Conservation (phyloP, 257 asterid genomes). For the Leonotis leonurus region DNA sequence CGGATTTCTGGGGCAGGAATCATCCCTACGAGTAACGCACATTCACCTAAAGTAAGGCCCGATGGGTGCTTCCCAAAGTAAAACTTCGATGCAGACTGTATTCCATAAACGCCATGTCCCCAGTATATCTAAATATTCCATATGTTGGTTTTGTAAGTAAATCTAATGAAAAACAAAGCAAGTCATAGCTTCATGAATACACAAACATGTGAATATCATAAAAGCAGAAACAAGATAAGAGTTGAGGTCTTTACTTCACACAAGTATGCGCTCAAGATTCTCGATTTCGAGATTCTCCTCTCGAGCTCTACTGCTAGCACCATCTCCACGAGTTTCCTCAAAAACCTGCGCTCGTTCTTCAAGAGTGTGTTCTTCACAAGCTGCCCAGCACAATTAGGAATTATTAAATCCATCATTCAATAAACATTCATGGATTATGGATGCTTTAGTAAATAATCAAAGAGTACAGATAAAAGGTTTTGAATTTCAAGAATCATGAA, state of each 20-base stretch:
- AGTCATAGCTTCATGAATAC: background rate
- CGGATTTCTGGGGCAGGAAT: constrained; percentile 28
- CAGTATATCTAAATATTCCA: constrained; percentile 21
- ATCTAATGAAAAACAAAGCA: background rate
- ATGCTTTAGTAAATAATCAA: too few species aligned
- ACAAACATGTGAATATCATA: background rate
- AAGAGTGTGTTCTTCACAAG: constrained; percentile 25
- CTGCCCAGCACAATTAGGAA: constrained; percentile 14
- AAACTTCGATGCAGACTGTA: constrained; percentile 25
- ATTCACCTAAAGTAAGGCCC: constrained; percentile 28
- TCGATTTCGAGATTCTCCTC: constrained; percentile 23
- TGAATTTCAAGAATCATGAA: too few species aligned
- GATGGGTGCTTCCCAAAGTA: constrained; percentile 28
- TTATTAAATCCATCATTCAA: too few species aligned
- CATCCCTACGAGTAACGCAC: constrained; percentile 31
- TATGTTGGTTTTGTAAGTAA: background rate
- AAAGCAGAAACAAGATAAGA: background rate
- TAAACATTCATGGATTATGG: too few species aligned
- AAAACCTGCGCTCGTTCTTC: constrained; percentile 27
- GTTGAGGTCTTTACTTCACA: constrained; percentile 26
- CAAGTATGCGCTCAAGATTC: constrained; percentile 29
- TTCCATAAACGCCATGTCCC: constrained; percentile 35
- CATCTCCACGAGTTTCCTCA: constrained; percentile 25
- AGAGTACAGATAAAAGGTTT: too few species aligned
- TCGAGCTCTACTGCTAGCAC: constrained; percentile 27